Conservation (phyloP, 1,284 basidiomycete genomes). For the Naganishia cerealis region DNA sequence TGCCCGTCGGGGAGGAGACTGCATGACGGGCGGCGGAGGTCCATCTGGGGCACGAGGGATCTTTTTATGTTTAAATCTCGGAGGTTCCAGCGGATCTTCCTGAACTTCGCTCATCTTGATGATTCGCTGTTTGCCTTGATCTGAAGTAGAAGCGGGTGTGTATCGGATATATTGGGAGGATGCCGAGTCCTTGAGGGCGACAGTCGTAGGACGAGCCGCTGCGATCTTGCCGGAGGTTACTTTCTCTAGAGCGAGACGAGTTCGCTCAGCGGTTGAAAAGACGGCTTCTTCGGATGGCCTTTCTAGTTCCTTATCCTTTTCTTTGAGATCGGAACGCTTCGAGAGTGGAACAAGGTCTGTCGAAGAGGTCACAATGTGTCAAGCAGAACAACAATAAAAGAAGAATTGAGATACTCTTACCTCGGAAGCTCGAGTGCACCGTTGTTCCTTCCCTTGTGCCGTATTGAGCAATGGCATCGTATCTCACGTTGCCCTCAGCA, state of each 20-base stretch:
- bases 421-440: conserved; percentile 91
- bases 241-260: conserved; percentile 85
- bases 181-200: conserved; percentile 67
- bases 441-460: conserved; percentile 81
- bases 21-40: conserved; percentile 93
- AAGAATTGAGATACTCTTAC: conserved; percentile 39
- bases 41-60: conserved; percentile 92
- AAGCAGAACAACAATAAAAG: conserved; percentile 29
- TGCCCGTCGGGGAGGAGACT: conserved; percentile 91
- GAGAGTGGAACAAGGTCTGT: conserved; percentile 85
- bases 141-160: conserved; percentile 69
- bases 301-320: conserved; percentile 73
- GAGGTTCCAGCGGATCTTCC: conserved; percentile 95
- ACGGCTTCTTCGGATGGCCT: conserved; percentile 89
- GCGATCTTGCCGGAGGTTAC: conserved; percentile 94
- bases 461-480: conserved; percentile 94
- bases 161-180: conserved; percentile 88
- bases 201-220: conserved; percentile 74
- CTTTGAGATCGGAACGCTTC: conserved; percentile 83
- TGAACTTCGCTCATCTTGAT: conserved; percentile 98
- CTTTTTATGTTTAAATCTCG: conserved; percentile 97
- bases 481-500: conserved; percentile 90
- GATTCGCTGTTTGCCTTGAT: conserved; percentile 76
- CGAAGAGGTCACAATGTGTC: not conserved
- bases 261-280: conserved; percentile 82